Evolutionary conservation across 495 filamentous ascomycete genomes (phyloP).

Genomic region (Copromyces sp.): DNA sequence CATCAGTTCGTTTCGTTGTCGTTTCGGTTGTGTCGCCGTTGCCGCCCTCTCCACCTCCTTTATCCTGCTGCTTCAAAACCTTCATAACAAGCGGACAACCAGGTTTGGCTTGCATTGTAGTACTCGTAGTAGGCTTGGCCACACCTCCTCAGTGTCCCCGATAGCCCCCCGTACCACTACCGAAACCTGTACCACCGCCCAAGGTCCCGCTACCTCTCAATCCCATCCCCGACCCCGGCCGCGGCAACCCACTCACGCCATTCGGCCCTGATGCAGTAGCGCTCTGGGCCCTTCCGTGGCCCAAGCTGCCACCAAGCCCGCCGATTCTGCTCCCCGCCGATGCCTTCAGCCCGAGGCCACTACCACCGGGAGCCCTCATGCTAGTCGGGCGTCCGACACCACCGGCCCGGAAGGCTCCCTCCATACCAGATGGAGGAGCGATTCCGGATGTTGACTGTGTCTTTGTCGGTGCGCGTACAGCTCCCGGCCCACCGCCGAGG

Average conservation of each 20-base stretch:
- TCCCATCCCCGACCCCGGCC: conserved; percentile 31
- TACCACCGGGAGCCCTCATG: conserved; percentile 31
- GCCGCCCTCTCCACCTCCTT: background rate
- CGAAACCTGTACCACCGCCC: conserved; percentile 54
- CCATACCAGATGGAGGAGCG: background rate
- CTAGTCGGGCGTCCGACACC: conserved; percentile 28
- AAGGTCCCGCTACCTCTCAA: conserved; percentile 50
- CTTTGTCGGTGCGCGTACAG: background rate
- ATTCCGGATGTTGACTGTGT: background rate
- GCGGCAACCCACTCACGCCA: conserved; percentile 27
- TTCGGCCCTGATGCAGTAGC: conserved; percentile 8
- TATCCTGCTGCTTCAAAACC: background rate
- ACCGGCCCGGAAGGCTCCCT: conserved; percentile 6
- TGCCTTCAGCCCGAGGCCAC: conserved; percentile 1
- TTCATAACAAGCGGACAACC: background rate
- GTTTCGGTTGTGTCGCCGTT: background rate
- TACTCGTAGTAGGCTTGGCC: background rate
- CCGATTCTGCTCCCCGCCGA: conserved; percentile 34
- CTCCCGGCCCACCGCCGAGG: background rate
- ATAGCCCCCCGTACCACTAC: conserved; percentile 6
- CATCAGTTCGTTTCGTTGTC: background rate
- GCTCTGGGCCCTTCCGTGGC: conserved; percentile 35
- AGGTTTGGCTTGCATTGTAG: background rate
- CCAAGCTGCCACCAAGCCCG: conserved; percentile 10
- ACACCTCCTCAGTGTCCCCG: conserved; percentile 1